Base-by-base conservation (phyloP, 2,329 filamentous ascomycete species). In the Ceratocystis alfenasii region DNA sequence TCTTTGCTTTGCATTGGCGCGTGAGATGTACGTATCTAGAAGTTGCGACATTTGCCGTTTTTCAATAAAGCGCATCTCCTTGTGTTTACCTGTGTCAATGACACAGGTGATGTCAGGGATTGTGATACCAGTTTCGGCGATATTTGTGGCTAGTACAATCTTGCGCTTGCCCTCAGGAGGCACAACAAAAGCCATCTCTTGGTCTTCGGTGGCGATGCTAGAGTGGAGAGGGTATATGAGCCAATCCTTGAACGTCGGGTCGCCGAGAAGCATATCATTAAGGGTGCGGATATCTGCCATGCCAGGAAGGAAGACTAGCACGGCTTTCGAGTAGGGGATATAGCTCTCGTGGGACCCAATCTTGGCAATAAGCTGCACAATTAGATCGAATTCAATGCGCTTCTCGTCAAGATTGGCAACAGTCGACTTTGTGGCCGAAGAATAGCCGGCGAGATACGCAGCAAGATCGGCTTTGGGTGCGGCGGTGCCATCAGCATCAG, bases 31-130 rank as follows among this genome's bases (percentile, higher is more conserved):
- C 0, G 91, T 91, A 74, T 97, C 93, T 44, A 96, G 87, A 22
- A 99, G 81, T 25, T 90, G 84, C 1, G 93, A 97, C 44, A 99
- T 80, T 72, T 99, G 94, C 66, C 91, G 83, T 65, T 89, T 85
- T 76, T 99, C 94, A 72, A 99, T 93, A 71, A 95, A 97, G 33
- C 93, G 82, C 93, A 96, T 96, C 75, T 96, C 93, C 70, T 95
- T 91, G 75, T 97, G 93, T 75, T 96, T 97, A 66, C 94, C 94
- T 0, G 91, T 92, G 74, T 99, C 94, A 67, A 99, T 88, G 59
- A 99, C 94, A 71, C 92, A 96, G 0, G 94, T 97, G 36, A 99
- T 90, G 73, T 99, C 94, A 0, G 94, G 94, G 70, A 99, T 99
- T 0, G 94, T 99, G 72, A 99, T 96, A 78, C 94, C 94, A 0